phyloP scores from a whole-genome alignment of 2,329 filamentous ascomycete genomes.

The Trichoderma afroharzianum region DNA sequence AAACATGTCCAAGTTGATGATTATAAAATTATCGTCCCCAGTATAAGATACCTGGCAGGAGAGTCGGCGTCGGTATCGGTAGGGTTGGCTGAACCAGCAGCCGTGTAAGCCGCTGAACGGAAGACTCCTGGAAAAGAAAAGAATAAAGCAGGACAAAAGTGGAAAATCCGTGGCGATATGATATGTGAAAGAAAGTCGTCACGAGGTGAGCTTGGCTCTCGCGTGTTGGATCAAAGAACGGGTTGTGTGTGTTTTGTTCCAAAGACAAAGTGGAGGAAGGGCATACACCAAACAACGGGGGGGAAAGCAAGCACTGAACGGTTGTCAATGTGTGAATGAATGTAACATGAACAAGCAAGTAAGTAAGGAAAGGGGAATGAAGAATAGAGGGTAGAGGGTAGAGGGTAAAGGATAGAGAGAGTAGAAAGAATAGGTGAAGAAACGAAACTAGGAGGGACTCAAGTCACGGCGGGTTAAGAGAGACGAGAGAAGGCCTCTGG shows the following conservation, averaged over 20 bases:
- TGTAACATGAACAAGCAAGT: slow-evolving; percentile 6
- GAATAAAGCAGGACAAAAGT: neutral
- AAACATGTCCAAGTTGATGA: neutral
- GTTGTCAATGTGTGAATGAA: slow-evolving; percentile 2
- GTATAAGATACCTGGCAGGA: neutral
- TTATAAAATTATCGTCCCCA: neutral
- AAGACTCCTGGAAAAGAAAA: neutral
- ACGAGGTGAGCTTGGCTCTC: neutral
- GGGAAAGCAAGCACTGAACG: neutral
- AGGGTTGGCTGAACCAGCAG: neutral
- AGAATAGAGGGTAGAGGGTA: neutral
- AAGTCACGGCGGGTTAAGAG: neutral
- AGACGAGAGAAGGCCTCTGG: neutral
- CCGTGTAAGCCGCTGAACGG: neutral
- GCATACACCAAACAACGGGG: neutral
- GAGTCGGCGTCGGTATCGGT: neutral
- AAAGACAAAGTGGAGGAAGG: slow-evolving; percentile 1
- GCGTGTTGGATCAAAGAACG: slow-evolving; percentile 10
- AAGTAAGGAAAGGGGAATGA: neutral
- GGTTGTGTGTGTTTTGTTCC: neutral
- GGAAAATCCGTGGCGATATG: neutral
- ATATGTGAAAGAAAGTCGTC: slow-evolving; percentile 2
- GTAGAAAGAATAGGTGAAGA: neutral
- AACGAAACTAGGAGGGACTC: neutral
- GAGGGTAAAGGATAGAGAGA: neutral